A percentile compares a stretch with the other conserved stretches of the same genome.
Conservation (phyloP, 73 alveolate genomes). For the Blepharisma japonicum region DNA sequence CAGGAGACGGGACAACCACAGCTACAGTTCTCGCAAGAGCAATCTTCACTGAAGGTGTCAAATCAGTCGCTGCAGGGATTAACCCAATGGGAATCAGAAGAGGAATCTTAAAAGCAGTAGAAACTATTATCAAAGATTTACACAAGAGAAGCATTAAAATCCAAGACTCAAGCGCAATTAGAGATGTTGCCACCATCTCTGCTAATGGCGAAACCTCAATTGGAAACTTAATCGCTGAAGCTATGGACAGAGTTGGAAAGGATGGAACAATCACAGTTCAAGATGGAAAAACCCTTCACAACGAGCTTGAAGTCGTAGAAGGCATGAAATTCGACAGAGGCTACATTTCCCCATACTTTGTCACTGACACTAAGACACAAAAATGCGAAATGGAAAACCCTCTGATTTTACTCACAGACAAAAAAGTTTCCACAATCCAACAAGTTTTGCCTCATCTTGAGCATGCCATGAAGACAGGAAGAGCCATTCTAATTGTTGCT, state of each 20-base stretch:
- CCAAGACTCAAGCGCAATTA: neutral
- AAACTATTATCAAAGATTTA: slow-evolving; percentile 76
- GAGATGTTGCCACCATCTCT: slow-evolving; percentile 95
- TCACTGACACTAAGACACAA: slow-evolving; percentile 89
- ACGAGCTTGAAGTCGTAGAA: slow-evolving; percentile 96
- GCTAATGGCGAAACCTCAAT: slow-evolving; percentile 95
- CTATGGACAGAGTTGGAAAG: slow-evolving; percentile 92
- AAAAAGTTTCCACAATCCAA: slow-evolving; percentile 89
- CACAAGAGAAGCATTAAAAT: slow-evolving; percentile 52
- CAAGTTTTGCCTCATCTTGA: slow-evolving; percentile 82
- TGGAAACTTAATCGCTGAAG: slow-evolving; percentile 90
- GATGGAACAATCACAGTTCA: slow-evolving; percentile 96
- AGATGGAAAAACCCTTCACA: slow-evolving; percentile 93
- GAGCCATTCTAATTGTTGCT: slow-evolving; percentile 89
- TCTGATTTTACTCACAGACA: slow-evolving; percentile 88
- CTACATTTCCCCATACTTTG: slow-evolving; percentile 97
- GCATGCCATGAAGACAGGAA: slow-evolving; percentile 80
- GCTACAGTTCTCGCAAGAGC: slow-evolving; percentile 97
- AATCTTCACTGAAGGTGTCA: slow-evolving; percentile 89
- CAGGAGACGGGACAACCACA: slow-evolving; percentile 99
- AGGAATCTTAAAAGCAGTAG: slow-evolving; percentile 94
- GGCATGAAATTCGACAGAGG: slow-evolving; percentile 98
- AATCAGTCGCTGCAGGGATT: slow-evolving; percentile 97
- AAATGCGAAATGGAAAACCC: slow-evolving; percentile 91
- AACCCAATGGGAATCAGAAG: slow-evolving; percentile 98